phyloP scores from a whole-genome alignment of 768 basidiomycete species.

The Lactarius psammicola region DNA sequence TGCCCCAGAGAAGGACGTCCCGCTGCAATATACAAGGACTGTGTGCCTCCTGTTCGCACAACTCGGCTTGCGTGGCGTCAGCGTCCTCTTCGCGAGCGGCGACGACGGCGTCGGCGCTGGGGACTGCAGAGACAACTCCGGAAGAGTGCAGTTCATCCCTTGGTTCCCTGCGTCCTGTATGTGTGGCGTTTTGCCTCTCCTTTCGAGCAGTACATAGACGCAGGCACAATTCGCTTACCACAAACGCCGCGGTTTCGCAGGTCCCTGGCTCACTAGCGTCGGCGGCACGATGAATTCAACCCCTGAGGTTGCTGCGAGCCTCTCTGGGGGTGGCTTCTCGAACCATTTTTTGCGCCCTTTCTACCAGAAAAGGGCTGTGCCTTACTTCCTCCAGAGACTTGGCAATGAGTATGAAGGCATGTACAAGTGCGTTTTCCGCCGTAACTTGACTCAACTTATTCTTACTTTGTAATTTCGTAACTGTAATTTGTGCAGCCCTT shows the following conservation, averaged over 20 bases:
- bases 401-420: too few relatives aligned
- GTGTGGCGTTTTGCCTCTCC: not conserved
- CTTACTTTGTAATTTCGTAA: not conserved
- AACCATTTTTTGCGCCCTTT: too few relatives aligned
- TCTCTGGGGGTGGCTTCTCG: too few relatives aligned
- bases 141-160: not conserved
- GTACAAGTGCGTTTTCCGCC: too few relatives aligned
- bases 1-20: not conserved
- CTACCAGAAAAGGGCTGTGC: too few relatives aligned
- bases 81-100: not conserved
- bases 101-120: not conserved
- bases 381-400: too few relatives aligned
- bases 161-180: not conserved
- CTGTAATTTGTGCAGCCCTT: not conserved
- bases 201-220: not conserved
- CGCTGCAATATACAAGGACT: not conserved
- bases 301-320: too few relatives aligned
- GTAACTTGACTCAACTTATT: not conserved
- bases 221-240: too few relatives aligned
- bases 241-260: too few relatives aligned
- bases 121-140: not conserved
- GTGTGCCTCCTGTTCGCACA: not conserved
- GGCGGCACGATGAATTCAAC: too few relatives aligned
- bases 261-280: too few relatives aligned
- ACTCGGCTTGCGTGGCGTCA: not conserved